Evolutionary conservation across 1,284 basidiomycete species (phyloP), one percentile per base, ranked within the genome.

Genomic region (Ceratobasidium sp.): DNA sequence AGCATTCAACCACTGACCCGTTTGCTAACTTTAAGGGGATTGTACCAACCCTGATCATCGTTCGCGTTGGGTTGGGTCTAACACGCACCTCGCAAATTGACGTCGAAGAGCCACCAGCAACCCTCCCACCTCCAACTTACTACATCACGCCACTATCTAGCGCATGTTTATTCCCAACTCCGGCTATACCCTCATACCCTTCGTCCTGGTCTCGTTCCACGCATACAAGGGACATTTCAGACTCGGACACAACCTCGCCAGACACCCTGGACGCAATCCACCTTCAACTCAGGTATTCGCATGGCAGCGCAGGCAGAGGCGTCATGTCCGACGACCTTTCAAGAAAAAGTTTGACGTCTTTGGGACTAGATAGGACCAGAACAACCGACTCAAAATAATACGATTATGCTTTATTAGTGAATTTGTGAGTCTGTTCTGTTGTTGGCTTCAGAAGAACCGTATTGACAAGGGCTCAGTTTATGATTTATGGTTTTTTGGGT

Each of bases 1-100:
- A 16, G n/a, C 4, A 8, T n/a, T 36, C n/a, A 9, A 10, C n/a
- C 6, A 18, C 52, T 28, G 16, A 45, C 18, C 32, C 36, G 18
- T 28, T 23, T 26, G 10, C 26, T 36, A 2, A 10, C 26, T 26
- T 28, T 3, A 43, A 69, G 65, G 65, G 65, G 23, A 69, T 69
- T 23, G 65, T 57, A 26, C 65, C 65, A 30, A 69, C 65, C 9
- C 46, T 69, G 21, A 69, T 69, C 34, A 69, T 69, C 28, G 65
- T 69, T 36, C 50, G 65, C 10, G 65, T 69, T 39, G 65, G 65
- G 43, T 50, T 69, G 2, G 65, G 65, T 6, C 65, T 69, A 18
- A 57, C 65, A 8, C 23, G 52, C 39, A 46, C 52, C 18, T 57
- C 65, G 9, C 65, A 69, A 55, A 26, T 46, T 6, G 65, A 57